These are phyloP conservation scores for Fonsecaea nubica DNA, from an alignment of 2,329 filamentous ascomycete genomes.

Conservation along the genomic window DNA sequence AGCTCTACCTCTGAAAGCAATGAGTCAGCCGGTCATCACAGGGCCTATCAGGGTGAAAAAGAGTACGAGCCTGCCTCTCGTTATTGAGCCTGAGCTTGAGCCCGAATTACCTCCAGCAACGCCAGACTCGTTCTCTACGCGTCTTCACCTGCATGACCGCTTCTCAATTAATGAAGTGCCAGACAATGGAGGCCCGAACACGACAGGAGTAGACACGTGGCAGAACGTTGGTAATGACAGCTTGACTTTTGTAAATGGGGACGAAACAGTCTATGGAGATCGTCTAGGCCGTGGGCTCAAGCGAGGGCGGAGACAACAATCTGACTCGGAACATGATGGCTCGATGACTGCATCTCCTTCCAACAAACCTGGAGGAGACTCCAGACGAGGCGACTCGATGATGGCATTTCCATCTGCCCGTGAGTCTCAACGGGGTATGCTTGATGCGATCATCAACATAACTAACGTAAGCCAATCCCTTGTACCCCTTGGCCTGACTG, in stretches of 20 bases:
- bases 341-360: constrained; percentile 17
- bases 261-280: constrained; percentile 16
- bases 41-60: constrained; percentile 29
- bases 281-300: constrained; percentile 15
- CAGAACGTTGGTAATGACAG: constrained; percentile 19
- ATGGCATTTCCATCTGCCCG: constrained; percentile 10
- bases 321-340: constrained; percentile 23
- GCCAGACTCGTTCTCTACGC: constrained; percentile 29
- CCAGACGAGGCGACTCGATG: not conserved
- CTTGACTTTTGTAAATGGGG: constrained; percentile 26
- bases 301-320: constrained; percentile 19
- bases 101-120: constrained; percentile 22
- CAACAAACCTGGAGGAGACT: not conserved
- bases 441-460: constrained; percentile 29
- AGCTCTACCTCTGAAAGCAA: not conserved
- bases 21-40: constrained; percentile 4
- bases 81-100: constrained; percentile 1
- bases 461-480: constrained; percentile 22
- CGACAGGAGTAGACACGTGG: not conserved
- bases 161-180: not conserved
- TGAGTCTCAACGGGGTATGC: constrained; percentile 26
- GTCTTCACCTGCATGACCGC: constrained; percentile 16
- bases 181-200: constrained; percentile 2
- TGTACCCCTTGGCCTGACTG: constrained; percentile 8
- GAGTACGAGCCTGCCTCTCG: not conserved